Percentiles rank a stretch among this genome's conserved stretches.
These are phyloP conservation scores for Misopates orontium DNA, from an alignment of 257 asterid species.

Conservation along the genomic window DNA sequence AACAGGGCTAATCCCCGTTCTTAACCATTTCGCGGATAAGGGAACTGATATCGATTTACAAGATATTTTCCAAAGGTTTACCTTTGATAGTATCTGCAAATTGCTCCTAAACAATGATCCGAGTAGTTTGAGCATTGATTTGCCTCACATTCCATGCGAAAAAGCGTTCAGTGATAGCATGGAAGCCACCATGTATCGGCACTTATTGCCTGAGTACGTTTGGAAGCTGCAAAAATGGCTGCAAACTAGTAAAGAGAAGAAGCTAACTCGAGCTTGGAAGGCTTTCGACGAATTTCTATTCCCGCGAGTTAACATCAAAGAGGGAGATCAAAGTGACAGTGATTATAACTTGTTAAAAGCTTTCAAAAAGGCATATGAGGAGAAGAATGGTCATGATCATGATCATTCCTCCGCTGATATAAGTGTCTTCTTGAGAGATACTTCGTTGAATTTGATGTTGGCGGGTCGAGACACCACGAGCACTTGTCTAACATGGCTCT, in stretches of 20 bases:
- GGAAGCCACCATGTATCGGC: slow-evolving; percentile 33
- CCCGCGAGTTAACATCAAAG: slow-evolving; percentile 17
- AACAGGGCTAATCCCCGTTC: slow-evolving; percentile 33
- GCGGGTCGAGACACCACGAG: slow-evolving; percentile 20
- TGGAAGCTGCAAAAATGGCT: slow-evolving; percentile 45
- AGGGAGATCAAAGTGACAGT: neutral
- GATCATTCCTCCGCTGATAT: neutral
- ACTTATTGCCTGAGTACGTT: slow-evolving; percentile 25
- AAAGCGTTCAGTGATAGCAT: slow-evolving; percentile 30
- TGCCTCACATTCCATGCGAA: slow-evolving; percentile 30
- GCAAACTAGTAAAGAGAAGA: slow-evolving; percentile 34
- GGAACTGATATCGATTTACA: slow-evolving; percentile 37
- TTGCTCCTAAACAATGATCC: slow-evolving; percentile 33
- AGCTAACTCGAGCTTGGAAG: slow-evolving; percentile 27
- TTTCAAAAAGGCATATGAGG: slow-evolving; percentile 28
- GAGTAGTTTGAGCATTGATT: slow-evolving; percentile 20
- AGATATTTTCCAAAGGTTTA: slow-evolving; percentile 41
- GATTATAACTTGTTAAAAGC: slow-evolving; percentile 10
- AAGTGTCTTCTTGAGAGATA: slow-evolving; percentile 33
- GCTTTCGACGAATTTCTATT: slow-evolving; percentile 36
- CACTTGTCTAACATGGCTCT: slow-evolving; percentile 15
- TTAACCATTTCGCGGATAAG: slow-evolving; percentile 14
- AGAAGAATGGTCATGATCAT: neutral
- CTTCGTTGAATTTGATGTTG: neutral
- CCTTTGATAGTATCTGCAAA: slow-evolving; percentile 36